Percentiles rank a stretch among this genome's conserved stretches.
phyloP scores from a whole-genome alignment of 2,329 filamentous ascomycete species.

The Triangularia verruculosa region DNA sequence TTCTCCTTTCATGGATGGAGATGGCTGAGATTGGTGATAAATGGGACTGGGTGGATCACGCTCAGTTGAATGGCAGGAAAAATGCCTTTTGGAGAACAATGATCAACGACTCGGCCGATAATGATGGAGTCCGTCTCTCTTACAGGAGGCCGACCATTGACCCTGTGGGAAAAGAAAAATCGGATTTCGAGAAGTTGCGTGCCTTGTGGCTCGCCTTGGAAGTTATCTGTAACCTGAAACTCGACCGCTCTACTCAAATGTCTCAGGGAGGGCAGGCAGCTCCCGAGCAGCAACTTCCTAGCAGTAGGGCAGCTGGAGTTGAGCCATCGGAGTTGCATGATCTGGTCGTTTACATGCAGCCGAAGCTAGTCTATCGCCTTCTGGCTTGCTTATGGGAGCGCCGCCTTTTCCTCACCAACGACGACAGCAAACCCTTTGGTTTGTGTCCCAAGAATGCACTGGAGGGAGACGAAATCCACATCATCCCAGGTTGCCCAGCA shows the following conservation, averaged over 20 bases:
- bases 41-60: background rate
- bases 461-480: background rate
- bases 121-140: background rate
- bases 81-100: background rate
- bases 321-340: no score
- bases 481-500: background rate
- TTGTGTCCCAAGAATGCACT: background rate
- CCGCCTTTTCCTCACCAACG: background rate
- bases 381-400: background rate
- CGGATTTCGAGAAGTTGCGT: background rate
- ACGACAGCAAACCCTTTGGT: background rate
- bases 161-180: background rate
- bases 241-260: no score
- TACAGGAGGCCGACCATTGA: background rate
- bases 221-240: no score
- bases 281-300: no score
- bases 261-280: no score
- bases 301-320: no score
- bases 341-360: background rate
- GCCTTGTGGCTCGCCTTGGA: no score
- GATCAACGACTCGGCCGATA: background rate
- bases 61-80: no score
- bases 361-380: background rate
- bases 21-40: background rate
- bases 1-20: background rate